Percentiles rank a stretch among this genome's conserved stretches.
Conservation (phyloP, 768 basidiomycete species). For the Psilocybe sp. region DNA sequence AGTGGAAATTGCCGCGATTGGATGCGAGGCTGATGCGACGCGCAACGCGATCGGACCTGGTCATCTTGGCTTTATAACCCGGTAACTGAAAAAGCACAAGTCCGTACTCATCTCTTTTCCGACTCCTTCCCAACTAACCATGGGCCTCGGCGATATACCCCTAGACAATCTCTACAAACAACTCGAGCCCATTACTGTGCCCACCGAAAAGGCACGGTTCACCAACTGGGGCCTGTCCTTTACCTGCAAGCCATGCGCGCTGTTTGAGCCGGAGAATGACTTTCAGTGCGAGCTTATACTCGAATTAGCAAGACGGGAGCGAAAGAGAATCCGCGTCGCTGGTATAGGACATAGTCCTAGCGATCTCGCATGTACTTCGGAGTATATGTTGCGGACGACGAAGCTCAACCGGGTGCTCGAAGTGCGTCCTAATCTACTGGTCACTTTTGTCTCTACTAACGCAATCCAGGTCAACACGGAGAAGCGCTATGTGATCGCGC, state of each 20-base stretch:
- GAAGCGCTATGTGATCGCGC: slow-evolving; percentile 62
- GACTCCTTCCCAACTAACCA: slow-evolving; percentile 27
- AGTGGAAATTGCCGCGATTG: no score
- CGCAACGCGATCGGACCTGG: no score
- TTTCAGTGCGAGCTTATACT: slow-evolving; percentile 72
- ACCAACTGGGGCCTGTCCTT: slow-evolving; percentile 89
- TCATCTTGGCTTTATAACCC: no score
- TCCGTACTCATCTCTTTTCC: not conserved
- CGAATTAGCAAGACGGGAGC: slow-evolving; percentile 75
- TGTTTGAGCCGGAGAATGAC: slow-evolving; percentile 75
- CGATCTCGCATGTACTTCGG: slow-evolving; percentile 88
- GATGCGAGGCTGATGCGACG: no score
- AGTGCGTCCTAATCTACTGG: slow-evolving; percentile 46
- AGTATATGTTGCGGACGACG: slow-evolving; percentile 81
- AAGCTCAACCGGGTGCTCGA: slow-evolving; percentile 70
- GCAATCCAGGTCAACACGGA: slow-evolving; percentile 61
- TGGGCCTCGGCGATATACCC: slow-evolving; percentile 36
- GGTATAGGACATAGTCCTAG: slow-evolving; percentile 93
- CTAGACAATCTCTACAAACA: slow-evolving; percentile 47
- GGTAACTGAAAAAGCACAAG: slow-evolving; percentile 4
- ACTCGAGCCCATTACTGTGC: slow-evolving; percentile 54
- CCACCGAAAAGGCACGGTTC: slow-evolving; percentile 47
- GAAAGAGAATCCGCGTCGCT: slow-evolving; percentile 71
- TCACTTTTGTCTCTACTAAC: not conserved
- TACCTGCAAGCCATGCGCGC: slow-evolving; percentile 58